phyloP scores from a whole-genome alignment of 2,329 filamentous ascomycete species.

The Fusarium caatingaense region DNA sequence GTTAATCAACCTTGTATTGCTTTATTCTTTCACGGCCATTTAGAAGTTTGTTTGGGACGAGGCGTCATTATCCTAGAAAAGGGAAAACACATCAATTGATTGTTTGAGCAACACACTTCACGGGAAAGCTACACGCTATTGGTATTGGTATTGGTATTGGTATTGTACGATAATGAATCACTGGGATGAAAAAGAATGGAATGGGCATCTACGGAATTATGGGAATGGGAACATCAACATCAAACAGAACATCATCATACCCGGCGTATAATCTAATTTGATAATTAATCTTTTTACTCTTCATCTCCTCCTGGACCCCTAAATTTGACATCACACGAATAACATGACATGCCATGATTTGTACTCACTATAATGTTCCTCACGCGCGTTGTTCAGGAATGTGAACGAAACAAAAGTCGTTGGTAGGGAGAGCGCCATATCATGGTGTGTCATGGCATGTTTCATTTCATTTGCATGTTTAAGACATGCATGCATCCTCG shows the following conservation, averaged over 20 bases:
- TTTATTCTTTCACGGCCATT: conserved; percentile 14
- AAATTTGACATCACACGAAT: not conserved
- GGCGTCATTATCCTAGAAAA: conserved; percentile 21
- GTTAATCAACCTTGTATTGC: not conserved
- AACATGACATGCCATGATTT: not conserved
- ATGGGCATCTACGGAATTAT: conserved; percentile 23
- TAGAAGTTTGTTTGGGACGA: conserved; percentile 6
- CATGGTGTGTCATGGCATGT: conserved; percentile 1
- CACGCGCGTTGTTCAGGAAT: conserved; percentile 19
- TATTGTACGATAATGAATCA: conserved; percentile 27
- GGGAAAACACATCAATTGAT: conserved; percentile 14
- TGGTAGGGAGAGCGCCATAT: conserved; percentile 3
- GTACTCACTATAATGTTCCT: not conserved
- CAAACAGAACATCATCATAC: conserved; percentile 28
- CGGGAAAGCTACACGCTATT: conserved; percentile 9
- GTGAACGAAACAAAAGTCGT: conserved; percentile 29
- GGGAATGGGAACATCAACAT: conserved; percentile 15
- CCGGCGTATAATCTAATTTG: conserved; percentile 36
- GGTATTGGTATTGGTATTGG: conserved; percentile 14
- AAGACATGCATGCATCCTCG: conserved; percentile 28
- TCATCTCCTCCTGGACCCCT: not conserved
- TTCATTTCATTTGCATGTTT: conserved; percentile 29
- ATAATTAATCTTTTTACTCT: not conserved
- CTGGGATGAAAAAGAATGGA: conserved; percentile 9
- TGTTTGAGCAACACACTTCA: conserved; percentile 4